Base-by-base conservation (phyloP, 2,329 filamentous ascomycete species). In the Xylaria sp. region DNA sequence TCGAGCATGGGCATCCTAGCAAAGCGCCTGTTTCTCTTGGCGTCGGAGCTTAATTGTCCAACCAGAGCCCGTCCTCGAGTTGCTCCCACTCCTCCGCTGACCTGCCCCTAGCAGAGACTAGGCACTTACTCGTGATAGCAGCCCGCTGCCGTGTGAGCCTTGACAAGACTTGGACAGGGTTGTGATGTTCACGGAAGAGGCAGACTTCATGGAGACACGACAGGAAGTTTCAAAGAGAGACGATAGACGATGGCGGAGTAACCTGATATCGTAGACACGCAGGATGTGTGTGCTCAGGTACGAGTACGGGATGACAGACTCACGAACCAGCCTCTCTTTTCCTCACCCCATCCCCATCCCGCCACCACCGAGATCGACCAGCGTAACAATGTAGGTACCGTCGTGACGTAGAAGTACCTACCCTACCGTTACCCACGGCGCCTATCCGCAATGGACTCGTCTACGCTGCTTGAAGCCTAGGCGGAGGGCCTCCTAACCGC, bases 371-470 rank as follows among this genome's bases (percentile, higher is more conserved):
- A 54, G 48, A 39, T 16, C 48, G 37, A 42, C 37, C 9, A 9
- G 9, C 37, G 37, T 42, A 13, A 37, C 35, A 16, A 16, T 30
- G 37, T 74, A 74, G 72, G 69, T 42, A 42, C 37, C 11, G 9
- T 9, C 9, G 37, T 30, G 23, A 30, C 23, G 23, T 30, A 30
- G 23, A 30, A 30, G 23, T 30, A 5, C 23, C 23, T 30, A 30
- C 23, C 23, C 23, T 30, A 30, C 68, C 66, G 68, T 71, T 69
- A 69, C 69, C 65, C 70, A 65, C 62, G 73, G 78, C 78, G 78
- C 78, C 74, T 80, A 80, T 76, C 75, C 73, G 67, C 68, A 69
- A 73, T 69, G 66, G 69, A 74, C 70, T 76, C 72, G 74, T 70
- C 70, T 68, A 71, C 68, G 23, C 23, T 30, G 23, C 23, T 30